Evolutionary conservation across 176 grass and related monocot species (phyloP).

Genomic region (Guadua angustifolia): DNA sequence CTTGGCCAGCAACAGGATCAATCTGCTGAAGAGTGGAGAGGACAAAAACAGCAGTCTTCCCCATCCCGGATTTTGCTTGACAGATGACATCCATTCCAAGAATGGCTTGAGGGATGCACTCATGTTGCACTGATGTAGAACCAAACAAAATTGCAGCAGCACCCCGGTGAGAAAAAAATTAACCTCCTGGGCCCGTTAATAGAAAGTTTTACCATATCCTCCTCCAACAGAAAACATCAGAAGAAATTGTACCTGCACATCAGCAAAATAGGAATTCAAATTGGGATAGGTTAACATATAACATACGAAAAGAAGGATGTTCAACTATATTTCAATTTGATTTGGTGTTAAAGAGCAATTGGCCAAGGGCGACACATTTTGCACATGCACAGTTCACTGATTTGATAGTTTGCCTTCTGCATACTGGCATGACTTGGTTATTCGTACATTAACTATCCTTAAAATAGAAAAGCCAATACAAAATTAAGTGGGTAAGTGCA

Average conservation of each 20-base stretch:
- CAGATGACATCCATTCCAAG: constrained; percentile 80
- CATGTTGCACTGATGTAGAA: constrained; percentile 73
- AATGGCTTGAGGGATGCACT: constrained; percentile 84
- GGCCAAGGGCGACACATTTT: neutral
- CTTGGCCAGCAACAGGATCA: constrained; percentile 68
- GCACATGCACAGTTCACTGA: neutral
- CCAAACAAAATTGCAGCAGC: constrained; percentile 68
- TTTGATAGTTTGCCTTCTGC: neutral
- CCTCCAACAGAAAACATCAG: constrained; percentile 63
- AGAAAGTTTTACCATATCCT: constrained; percentile 71
- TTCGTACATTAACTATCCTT: neutral
- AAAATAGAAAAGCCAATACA: neutral
- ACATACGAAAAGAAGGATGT: neutral
- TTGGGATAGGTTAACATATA: neutral
- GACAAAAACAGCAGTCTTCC: constrained; percentile 73
- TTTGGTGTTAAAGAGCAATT: neutral
- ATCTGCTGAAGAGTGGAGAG: constrained; percentile 74
- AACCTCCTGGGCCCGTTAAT: constrained; percentile 62
- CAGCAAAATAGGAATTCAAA: neutral
- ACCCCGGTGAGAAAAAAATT: constrained; percentile 65
- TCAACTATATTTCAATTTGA: neutral
- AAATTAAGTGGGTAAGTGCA: neutral
- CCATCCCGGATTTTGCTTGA: constrained; percentile 83
- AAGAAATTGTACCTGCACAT: constrained; percentile 76
- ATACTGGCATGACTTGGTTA: neutral